phyloP scores from a whole-genome alignment of 352 stramenopile species.

The Phytophthora ramorum region DNA sequence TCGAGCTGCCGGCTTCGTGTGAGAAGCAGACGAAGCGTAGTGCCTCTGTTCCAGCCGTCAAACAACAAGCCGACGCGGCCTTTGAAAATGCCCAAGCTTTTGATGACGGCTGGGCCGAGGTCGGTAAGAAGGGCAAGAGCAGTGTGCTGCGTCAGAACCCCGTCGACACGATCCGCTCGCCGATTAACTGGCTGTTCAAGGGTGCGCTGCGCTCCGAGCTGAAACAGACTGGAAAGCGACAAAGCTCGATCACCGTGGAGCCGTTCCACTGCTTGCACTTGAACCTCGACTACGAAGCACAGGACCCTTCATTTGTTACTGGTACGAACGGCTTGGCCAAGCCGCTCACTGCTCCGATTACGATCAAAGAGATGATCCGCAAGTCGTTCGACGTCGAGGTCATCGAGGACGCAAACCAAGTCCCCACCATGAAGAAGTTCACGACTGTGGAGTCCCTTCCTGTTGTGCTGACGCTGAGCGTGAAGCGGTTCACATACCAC shows the following conservation, averaged over 20 bases:
- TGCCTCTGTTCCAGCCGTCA: background rate
- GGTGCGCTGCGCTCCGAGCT: slow-evolving; percentile 79
- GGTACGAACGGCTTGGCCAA: slow-evolving; percentile 50
- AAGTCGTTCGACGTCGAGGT: slow-evolving; percentile 79
- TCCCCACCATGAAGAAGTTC: slow-evolving; percentile 72
- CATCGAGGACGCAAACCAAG: slow-evolving; percentile 63
- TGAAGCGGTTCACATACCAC: slow-evolving; percentile 90
- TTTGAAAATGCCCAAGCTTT: slow-evolving; percentile 40
- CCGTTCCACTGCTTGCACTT: slow-evolving; percentile 89
- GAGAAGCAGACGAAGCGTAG: slow-evolving; percentile 68
- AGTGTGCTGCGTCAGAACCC: slow-evolving; percentile 78
- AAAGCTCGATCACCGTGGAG: slow-evolving; percentile 87
- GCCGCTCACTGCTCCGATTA: slow-evolving; percentile 45
- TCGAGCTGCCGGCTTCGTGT: slow-evolving; percentile 61
- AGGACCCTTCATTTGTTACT: slow-evolving; percentile 40
- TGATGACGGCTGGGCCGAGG: slow-evolving; percentile 82
- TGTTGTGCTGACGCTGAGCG: slow-evolving; percentile 80
- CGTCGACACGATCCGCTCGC: slow-evolving; percentile 67
- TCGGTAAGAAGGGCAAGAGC: slow-evolving; percentile 80
- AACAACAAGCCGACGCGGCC: slow-evolving; percentile 16
- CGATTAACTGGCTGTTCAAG: slow-evolving; percentile 90
- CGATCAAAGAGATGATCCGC: slow-evolving; percentile 79
- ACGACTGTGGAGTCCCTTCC: slow-evolving; percentile 79
- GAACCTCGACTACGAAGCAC: slow-evolving; percentile 71
- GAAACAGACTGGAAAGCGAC: slow-evolving; percentile 73